Base-by-base conservation (phyloP, 2,329 filamentous ascomycete species). In the Xylariaceae sp. region DNA sequence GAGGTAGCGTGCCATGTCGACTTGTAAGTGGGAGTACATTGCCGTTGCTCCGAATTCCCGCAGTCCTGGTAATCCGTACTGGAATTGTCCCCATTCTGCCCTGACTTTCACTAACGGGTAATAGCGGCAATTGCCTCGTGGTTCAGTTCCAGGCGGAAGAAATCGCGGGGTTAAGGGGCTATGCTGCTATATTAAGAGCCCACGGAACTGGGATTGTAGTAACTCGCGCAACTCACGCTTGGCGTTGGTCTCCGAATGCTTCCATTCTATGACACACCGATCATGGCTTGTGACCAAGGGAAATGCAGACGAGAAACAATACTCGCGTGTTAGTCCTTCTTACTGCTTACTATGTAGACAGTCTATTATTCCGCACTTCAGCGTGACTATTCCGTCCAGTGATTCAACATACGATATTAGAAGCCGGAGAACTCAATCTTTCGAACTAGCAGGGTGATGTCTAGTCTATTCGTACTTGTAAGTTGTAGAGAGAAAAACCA, bases 81-180 rank as follows among this genome's bases (percentile, higher is more conserved):
- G 23, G 4, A 4, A 30, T 30, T 30, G 23, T 30, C 5, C 23
- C 8, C 37, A 41, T 13, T 41, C 37, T 41, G 37, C 35, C 23
- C 49, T 51, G 53, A 44, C 57, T 52, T 30, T 30, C 23, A 30
- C 35, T 13, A 51, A 44, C 53, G 18, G 37, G 10, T 35, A 23
- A 47, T 17, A 7, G 6, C 17, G 30, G 56, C 30, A 17, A 30
- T 57, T 51, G 17, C 10, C 51, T 41, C 15, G 37, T 41, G 37
- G 15, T 17, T 30, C n/a, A 30, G 8, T 51, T 18, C 30, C 45
- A 44, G 45, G 35, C 58, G 58, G 57, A 52, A 52, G 60, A 53
- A 55, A 60, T 37, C 51, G 57, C 53, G 55, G 60, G 18, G 55
- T 51, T 57, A 50, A 60, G 51, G 59, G 49, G 50, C 44, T 30